A percentile compares a stretch with the other conserved stretches of the same genome.
Conservation (phyloP, 1,284 basidiomycete genomes). For the Cerrena zonata region DNA sequence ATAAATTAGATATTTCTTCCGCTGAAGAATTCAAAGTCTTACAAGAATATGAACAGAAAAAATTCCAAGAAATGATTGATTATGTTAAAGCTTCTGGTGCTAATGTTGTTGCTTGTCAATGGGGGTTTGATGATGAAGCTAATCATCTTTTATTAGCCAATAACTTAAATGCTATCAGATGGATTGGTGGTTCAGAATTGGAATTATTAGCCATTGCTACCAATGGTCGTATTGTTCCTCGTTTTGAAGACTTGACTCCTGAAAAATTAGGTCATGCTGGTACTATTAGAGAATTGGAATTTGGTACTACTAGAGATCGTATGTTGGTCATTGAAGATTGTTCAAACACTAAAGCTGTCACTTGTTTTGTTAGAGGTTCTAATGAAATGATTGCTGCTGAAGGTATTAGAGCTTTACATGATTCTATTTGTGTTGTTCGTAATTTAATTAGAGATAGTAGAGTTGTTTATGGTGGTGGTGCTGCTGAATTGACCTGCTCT, state of each 20-base stretch:
- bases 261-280: conserved; percentile 93
- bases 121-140: conserved; percentile 99
- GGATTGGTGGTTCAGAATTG: conserved; percentile 98
- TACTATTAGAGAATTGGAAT: conserved; percentile 87
- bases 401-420: conserved; percentile 94
- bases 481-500: conserved; percentile 93
- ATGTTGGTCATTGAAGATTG: conserved; percentile 99
- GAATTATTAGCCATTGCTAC: conserved; percentile 99
- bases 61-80: conserved; percentile 96
- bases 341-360: conserved; percentile 93
- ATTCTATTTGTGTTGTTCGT: conserved; percentile 94
- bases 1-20: conserved; percentile 94
- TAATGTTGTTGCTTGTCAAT: conserved; percentile 98
- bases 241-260: conserved; percentile 90
- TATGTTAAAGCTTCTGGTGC: conserved; percentile 96
- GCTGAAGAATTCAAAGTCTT: conserved; percentile 98
- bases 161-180: conserved; percentile 93
- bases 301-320: conserved; percentile 96
- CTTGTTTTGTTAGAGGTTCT: conserved; percentile 92
- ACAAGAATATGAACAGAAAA: conserved; percentile 90
- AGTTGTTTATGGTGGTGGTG: conserved; percentile 96
- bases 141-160: conserved; percentile 98
- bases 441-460: conserved; percentile 94
- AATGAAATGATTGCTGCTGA: conserved; percentile 99
- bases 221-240: conserved; percentile 94